A percentile compares a stretch with the other conserved stretches of the same genome.
Evolutionary conservation across 805 yeast species (phyloP).

Genomic region (Kodamaea restingae): DNA sequence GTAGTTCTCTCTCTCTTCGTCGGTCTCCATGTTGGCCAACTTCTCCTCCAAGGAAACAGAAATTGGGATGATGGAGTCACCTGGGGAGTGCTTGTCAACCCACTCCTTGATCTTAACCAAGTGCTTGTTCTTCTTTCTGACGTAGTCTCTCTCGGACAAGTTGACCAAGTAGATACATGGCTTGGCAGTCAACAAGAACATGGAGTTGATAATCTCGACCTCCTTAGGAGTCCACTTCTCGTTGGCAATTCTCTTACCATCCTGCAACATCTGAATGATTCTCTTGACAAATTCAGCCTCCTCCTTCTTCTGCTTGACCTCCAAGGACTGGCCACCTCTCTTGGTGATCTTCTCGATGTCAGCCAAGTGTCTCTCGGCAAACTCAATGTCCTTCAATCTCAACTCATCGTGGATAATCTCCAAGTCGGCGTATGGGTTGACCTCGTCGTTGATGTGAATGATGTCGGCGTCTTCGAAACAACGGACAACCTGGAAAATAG

Average conservation of each 20-base stretch:
- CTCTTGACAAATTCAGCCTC: slow-evolving; percentile 71
- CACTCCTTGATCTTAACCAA: slow-evolving; percentile 79
- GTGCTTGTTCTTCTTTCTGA: slow-evolving; percentile 85
- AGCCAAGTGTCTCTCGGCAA: slow-evolving; percentile 77
- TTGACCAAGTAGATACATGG: slow-evolving; percentile 91
- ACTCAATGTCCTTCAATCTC: slow-evolving; percentile 95
- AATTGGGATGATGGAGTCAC: slow-evolving; percentile 82
- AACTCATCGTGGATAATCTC: slow-evolving; percentile 88
- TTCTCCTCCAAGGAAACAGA: slow-evolving; percentile 91
- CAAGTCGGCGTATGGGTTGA: slow-evolving; percentile 91
- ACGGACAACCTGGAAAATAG: slow-evolving; percentile 95
- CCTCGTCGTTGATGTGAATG: slow-evolving; percentile 90
- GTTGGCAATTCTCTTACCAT: slow-evolving; percentile 84
- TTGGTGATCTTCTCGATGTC: slow-evolving; percentile 72
- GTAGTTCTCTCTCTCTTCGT: slow-evolving; percentile 75
- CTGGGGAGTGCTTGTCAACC: slow-evolving; percentile 85
- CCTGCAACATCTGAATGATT: slow-evolving; percentile 73
- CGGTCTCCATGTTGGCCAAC: slow-evolving; percentile 81
- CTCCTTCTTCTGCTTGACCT: slow-evolving; percentile 84
- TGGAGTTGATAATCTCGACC: slow-evolving; percentile 82
- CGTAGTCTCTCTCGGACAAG: slow-evolving; percentile 82
- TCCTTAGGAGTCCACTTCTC: slow-evolving; percentile 86
- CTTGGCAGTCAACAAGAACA: slow-evolving; percentile 89
- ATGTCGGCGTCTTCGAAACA: slow-evolving; percentile 97
- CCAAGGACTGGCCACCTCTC: slow-evolving; percentile 87